Conservation (phyloP, 352 stramenopile genomes). For the Phytophthora cryptogea region DNA sequence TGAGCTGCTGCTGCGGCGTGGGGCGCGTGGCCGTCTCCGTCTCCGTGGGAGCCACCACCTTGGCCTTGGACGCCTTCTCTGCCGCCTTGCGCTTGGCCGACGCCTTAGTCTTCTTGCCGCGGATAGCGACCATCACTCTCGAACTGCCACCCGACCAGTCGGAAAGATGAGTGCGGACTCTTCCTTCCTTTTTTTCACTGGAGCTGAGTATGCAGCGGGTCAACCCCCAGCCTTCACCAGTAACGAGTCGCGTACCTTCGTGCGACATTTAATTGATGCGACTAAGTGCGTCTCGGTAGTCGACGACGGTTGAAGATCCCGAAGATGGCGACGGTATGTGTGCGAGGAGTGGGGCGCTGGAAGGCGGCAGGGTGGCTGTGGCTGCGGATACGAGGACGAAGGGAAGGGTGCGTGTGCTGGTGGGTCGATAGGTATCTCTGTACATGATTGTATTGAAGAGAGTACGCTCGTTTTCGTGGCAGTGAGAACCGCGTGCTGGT, state of each 20-base stretch:
- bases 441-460: not conserved
- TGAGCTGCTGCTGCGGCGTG: conserved; percentile 39
- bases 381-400: conserved; percentile 1
- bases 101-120: conserved; percentile 73
- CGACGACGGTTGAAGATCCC: conserved; percentile 16
- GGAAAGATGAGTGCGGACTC: conserved; percentile 7
- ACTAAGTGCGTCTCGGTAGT: conserved; percentile 26
- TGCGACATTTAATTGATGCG: too few species aligned
- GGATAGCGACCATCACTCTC: conserved; percentile 67
- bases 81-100: conserved; percentile 60
- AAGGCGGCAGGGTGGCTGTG: conserved; percentile 7
- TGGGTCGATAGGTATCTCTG: too few species aligned
- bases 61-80: conserved; percentile 45
- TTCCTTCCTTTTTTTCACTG: conserved; percentile 14
- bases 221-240: conserved; percentile 6
- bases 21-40: conserved; percentile 22
- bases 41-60: conserved; percentile 31
- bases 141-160: not conserved
- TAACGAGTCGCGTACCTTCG: not conserved
- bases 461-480: not conserved
- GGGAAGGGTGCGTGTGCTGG: conserved; percentile 10
- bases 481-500: conserved; percentile 12
- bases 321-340: conserved; percentile 13
- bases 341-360: conserved; percentile 13
- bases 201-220: conserved; percentile 18